phyloP scores from a whole-genome alignment of 2,329 filamentous ascomycete species.

The Xylariaceae sp. region DNA sequence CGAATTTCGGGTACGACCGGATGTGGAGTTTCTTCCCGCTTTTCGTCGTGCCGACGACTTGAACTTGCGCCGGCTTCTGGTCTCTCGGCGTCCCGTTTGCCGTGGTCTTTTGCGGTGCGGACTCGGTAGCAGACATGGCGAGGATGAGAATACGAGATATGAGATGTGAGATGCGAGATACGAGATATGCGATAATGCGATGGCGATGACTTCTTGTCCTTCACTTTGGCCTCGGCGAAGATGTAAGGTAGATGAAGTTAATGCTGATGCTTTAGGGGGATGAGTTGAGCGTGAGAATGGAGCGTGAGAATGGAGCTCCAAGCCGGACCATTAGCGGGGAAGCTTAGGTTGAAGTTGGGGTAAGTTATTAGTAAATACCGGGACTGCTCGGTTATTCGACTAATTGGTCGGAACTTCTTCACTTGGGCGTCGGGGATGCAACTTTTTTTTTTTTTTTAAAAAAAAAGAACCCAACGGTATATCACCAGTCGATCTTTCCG shows the following conservation, averaged over 20 bases:
- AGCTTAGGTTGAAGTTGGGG: background rate
- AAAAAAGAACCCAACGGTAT: too few relatives aligned
- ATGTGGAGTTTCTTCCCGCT: slow-evolving; percentile 28
- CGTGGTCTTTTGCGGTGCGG: slow-evolving; percentile 1
- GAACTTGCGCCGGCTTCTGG: slow-evolving; percentile 23
- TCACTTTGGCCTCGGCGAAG: background rate
- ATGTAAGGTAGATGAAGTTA: background rate
- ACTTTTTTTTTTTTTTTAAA: too few relatives aligned
- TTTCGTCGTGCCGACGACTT: slow-evolving; percentile 27
- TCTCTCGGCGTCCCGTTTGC: slow-evolving; percentile 17
- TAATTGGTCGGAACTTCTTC: too few relatives aligned
- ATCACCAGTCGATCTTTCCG: too few relatives aligned
- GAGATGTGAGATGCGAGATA: too few relatives aligned
- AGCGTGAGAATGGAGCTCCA: background rate
- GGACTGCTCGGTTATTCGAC: too few relatives aligned
- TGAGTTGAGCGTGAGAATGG: background rate
- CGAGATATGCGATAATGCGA: too few relatives aligned
- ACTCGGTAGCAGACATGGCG: slow-evolving; percentile 1
- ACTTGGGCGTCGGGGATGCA: too few relatives aligned
- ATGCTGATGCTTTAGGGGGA: background rate
- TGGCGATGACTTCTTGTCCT: too few relatives aligned
- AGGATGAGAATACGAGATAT: background rate
- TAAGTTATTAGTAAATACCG: background rate
- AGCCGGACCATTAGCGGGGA: slow-evolving; percentile 8
- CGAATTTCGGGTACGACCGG: slow-evolving; percentile 37